A percentile compares a stretch with the other conserved stretches of the same genome.
phyloP scores from a whole-genome alignment of 106 monocot genomes.

The Cymbidium sinense region DNA sequence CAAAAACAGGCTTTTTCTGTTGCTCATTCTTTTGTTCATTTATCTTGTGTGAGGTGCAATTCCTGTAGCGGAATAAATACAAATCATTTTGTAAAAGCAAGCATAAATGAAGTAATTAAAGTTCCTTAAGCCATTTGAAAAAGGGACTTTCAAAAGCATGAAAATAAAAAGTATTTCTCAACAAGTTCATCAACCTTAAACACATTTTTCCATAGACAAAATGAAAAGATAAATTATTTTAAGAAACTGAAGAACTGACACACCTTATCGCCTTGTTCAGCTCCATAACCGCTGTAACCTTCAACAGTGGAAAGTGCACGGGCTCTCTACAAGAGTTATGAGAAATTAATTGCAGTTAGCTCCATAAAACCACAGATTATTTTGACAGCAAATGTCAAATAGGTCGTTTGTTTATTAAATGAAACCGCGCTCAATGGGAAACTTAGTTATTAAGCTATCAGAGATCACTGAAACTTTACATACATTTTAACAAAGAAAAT shows the following conservation, averaged over 20 bases:
- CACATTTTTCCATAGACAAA: background rate
- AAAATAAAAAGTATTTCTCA: background rate
- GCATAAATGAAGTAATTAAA: background rate
- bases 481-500: background rate
- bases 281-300: conserved; percentile 96
- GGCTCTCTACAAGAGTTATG: conserved; percentile 45
- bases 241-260: background rate
- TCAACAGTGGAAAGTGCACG: conserved; percentile 70
- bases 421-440: background rate
- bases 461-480: background rate
- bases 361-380: background rate
- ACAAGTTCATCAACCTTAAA: background rate
- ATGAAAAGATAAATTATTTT: background rate
- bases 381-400: background rate
- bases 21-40: no score
- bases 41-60: no score
- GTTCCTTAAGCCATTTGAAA: background rate
- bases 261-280: conserved; percentile 95
- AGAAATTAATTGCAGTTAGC: background rate
- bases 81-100: no score
- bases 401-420: no score
- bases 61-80: no score
- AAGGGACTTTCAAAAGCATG: background rate
- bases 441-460: background rate
- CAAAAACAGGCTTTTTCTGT: no score